Conservation (phyloP, 2,329 filamentous ascomycete species). For the Aspergillus clavatus region DNA sequence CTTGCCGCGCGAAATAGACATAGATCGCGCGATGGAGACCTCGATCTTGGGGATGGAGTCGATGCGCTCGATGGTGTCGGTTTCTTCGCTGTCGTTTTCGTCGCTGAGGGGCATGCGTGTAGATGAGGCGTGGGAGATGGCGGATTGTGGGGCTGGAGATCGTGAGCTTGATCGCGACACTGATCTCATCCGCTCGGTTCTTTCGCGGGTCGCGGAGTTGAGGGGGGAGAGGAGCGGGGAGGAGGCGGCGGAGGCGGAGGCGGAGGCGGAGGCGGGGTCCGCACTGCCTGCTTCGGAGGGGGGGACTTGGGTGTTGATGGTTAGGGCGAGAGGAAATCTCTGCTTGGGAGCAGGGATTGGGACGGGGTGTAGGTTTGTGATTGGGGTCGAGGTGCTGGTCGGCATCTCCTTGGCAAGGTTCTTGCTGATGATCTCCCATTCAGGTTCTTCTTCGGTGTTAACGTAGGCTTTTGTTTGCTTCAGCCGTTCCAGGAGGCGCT, state of each 20-base stretch:
- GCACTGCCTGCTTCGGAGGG: slow-evolving; percentile 11
- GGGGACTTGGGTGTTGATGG: slow-evolving; percentile 12
- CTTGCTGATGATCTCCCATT: slow-evolving; percentile 21
- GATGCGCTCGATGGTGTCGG: slow-evolving; percentile 5
- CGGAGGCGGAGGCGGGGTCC: slow-evolving; percentile 6
- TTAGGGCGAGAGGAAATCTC: slow-evolving; percentile 6
- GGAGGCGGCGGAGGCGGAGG: no score
- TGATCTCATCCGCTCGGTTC: slow-evolving; percentile 14
- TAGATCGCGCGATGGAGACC: slow-evolving; percentile 37
- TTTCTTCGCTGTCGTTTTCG: slow-evolving; percentile 11
- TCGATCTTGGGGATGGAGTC: slow-evolving; percentile 22
- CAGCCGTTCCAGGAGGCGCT: slow-evolving; percentile 12
- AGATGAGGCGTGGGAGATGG: slow-evolving; percentile 13
- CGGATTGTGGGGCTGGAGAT: slow-evolving; percentile 5
- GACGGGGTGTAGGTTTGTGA: not conserved
- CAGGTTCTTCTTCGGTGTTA: slow-evolving; percentile 16
- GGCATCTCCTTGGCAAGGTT: slow-evolving; percentile 6
- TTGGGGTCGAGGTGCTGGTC: no score
- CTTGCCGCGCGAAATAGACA: slow-evolving; percentile 34
- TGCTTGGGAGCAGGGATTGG: not conserved
- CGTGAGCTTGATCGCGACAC: no score
- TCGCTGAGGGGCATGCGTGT: slow-evolving; percentile 16
- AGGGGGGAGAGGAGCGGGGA: slow-evolving; percentile 14
- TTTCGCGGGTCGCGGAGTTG: slow-evolving; percentile 7
- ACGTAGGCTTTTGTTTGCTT: slow-evolving; percentile 14